Evolutionary conservation across 306 rosid genomes (phyloP).

Genomic region (Macrotyloma uniflorum): DNA sequence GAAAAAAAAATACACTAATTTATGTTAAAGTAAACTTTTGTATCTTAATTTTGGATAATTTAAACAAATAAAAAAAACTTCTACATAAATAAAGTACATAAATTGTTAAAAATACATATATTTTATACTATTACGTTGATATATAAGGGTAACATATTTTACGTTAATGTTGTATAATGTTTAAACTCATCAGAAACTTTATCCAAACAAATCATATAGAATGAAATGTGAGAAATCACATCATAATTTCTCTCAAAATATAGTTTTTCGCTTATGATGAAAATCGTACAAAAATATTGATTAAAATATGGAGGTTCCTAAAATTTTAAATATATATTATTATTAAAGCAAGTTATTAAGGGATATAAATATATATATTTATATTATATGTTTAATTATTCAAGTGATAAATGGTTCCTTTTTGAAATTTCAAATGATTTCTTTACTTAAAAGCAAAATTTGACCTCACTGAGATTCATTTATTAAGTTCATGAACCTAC

Average conservation of each 20-base stretch:
- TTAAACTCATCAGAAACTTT: no score
- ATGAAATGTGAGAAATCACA: background rate
- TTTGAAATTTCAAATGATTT: background rate
- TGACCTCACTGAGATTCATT: background rate
- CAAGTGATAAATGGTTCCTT: background rate
- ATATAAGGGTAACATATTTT: no score
- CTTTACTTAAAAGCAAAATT: background rate
- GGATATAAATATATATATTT: no score
- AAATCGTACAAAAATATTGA: no score
- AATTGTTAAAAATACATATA: no score
- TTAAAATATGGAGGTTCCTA: background rate
- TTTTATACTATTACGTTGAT: no score
- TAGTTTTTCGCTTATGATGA: no score
- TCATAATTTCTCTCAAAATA: background rate
- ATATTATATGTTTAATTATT: background rate
- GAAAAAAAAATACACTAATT: no score
- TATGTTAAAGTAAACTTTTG: background rate
- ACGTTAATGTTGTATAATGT: no score
- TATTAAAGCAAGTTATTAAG: background rate
- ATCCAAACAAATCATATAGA: background rate
- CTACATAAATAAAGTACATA: no score
- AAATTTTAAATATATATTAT: background rate
- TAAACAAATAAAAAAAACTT: no score
- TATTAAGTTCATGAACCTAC: slow-evolving; percentile 5
- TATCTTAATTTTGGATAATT: no score